Base-by-base conservation (phyloP, 2,329 filamentous ascomycete genomes). In the Trichoderma koningiopsis region DNA sequence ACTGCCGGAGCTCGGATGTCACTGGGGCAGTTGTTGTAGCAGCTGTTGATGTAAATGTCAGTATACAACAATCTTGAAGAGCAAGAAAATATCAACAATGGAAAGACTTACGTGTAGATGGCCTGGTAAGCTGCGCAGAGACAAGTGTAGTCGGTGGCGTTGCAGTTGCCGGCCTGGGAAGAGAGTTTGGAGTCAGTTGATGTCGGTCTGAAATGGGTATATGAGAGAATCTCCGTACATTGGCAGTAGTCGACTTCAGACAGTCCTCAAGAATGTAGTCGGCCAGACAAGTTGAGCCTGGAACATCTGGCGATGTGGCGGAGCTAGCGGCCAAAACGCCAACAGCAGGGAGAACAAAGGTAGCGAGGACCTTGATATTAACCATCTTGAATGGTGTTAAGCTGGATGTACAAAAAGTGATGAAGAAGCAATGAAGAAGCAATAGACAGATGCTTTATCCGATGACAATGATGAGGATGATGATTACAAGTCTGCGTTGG, bases 11-110 rank as follows among this genome's bases (percentile, higher is more conserved):
- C 77, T 57, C 81, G 79, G 62, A 75, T 1, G 76, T 87, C 84
- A 73, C 83, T 79, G 75, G 85, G 85, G 80, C 85, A 87, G 82
- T 87, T 86, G 81, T 85, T 85, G 80, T 81, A 87, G 83, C 85
- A 87, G 71, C 83, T 84, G 68, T 27, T 35, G 40, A 62, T 72
- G 53, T 14, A 70, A 22, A 5, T 69, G 16, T 71, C 68, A 68
- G 68, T 58, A 22, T 57, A 35, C 65, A 14, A 16, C 24, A 19
- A 2, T 29, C 6, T n/a, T 4, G 10, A 24, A 22, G 5, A 57
- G 7, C 19, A 24, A 13, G 16, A 40, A 4, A 0, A 22, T 13
- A 53, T 40, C 14, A 40, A 52, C 33, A 19, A 29, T n/a, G 79
- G 8, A 6, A 10, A 4, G 47, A 49, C 82, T 71, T 75, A 86